Evolutionary conservation across 495 filamentous ascomycete species (phyloP).

Genomic region (Penicillium coffeae): DNA sequence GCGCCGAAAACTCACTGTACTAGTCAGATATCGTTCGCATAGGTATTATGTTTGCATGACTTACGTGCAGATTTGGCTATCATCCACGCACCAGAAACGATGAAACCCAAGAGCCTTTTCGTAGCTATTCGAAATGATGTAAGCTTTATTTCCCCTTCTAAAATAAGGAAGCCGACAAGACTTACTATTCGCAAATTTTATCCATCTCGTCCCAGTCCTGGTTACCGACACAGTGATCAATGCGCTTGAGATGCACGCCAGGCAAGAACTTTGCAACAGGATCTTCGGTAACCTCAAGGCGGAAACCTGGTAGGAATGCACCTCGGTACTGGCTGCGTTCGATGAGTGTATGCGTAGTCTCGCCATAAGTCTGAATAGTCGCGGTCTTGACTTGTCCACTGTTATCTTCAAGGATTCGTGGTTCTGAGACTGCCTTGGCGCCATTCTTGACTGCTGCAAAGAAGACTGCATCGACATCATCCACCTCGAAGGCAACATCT

Average conservation of each 20-base stretch:
- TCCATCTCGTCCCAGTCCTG: conserved; percentile 90
- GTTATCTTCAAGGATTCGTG: conserved; percentile 41
- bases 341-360: conserved; percentile 87
- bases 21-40: neutral
- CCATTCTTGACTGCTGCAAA: conserved; percentile 63
- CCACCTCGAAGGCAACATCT: conserved; percentile 89
- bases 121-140: conserved; percentile 49
- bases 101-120: conserved; percentile 87
- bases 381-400: conserved; percentile 61
- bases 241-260: conserved; percentile 58
- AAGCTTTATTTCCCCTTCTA: conserved; percentile 5
- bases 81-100: conserved; percentile 92
- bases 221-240: conserved; percentile 95
- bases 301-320: conserved; percentile 77
- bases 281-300: conserved; percentile 43
- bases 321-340: conserved; percentile 63
- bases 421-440: conserved; percentile 59
- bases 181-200: conserved; percentile 69
- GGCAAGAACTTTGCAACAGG: conserved; percentile 52
- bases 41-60: conserved; percentile 7
- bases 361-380: conserved; percentile 80
- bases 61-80: conserved; percentile 74
- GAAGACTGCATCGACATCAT: conserved; percentile 74
- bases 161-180: neutral
- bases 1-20: conserved; percentile 68